Evolutionary conservation across 495 filamentous ascomycete species (phyloP).

Genomic region (Tuber calosporum): DNA sequence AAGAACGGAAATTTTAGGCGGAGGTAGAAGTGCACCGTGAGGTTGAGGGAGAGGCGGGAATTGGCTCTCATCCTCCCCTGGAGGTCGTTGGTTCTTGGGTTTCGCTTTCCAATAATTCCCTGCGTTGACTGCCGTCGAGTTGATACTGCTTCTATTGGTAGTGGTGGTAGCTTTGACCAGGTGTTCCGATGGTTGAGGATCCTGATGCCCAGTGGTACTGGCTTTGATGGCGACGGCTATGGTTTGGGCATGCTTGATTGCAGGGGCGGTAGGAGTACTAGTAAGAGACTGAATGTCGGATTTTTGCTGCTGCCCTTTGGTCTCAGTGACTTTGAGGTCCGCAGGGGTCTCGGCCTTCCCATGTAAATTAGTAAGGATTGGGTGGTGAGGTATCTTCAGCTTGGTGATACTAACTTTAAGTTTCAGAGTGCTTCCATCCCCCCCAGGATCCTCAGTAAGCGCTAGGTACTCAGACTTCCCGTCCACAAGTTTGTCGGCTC

Average conservation of each 20-base stretch:
- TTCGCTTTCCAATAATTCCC: background rate
- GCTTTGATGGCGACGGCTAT: background rate
- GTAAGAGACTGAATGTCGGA: background rate
- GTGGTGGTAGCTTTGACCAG: background rate
- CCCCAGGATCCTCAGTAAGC: background rate
- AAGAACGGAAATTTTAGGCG: background rate
- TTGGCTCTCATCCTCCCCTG: background rate
- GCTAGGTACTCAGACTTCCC: background rate
- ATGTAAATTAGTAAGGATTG: background rate
- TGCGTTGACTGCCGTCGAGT: background rate
- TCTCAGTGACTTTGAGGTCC: background rate
- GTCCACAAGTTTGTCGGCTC: background rate
- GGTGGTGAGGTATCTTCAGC: background rate
- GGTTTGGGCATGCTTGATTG: background rate
- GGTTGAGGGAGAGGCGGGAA: background rate
- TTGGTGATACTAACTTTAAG: background rate
- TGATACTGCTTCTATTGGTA: too few relatives aligned
- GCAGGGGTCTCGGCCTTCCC: background rate
- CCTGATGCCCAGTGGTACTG: background rate
- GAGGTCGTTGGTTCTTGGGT: background rate
- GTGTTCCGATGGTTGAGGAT: background rate
- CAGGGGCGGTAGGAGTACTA: too few relatives aligned
- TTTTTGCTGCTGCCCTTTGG: background rate
- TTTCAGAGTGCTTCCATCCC: background rate
- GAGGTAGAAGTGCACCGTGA: background rate